Evolutionary conservation across 2,329 filamentous ascomycete genomes (phyloP).

Genomic region (Colletotrichum spaethianum): DNA sequence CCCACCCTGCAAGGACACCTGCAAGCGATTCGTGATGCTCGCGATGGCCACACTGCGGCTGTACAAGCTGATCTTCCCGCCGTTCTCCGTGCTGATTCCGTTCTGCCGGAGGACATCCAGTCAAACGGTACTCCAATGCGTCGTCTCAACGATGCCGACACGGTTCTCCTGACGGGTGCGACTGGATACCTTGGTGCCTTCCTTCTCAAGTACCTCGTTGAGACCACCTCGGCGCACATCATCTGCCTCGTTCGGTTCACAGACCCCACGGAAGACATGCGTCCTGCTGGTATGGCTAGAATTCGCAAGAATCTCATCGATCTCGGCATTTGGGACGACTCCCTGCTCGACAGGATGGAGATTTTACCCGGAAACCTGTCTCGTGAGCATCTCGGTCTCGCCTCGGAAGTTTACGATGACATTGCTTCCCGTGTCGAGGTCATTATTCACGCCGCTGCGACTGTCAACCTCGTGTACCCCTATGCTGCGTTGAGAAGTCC

Average conservation of each 20-base stretch:
- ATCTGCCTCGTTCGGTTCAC: constrained; percentile 82
- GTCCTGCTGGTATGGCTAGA: constrained; percentile 78
- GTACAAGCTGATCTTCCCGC: constrained; percentile 83
- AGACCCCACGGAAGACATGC: constrained; percentile 75
- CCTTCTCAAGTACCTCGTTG: constrained; percentile 77
- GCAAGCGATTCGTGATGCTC: constrained; percentile 77
- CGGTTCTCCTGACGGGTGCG: constrained; percentile 80
- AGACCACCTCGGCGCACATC: constrained; percentile 77
- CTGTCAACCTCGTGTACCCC: constrained; percentile 85
- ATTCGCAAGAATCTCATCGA: constrained; percentile 84
- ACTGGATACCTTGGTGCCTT: constrained; percentile 85
- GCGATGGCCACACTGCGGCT: constrained; percentile 80
- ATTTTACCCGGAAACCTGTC: constrained; percentile 82
- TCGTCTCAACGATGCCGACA: constrained; percentile 75
- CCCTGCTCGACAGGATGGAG: constrained; percentile 83
- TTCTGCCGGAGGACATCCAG: constrained; percentile 79
- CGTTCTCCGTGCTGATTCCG: constrained; percentile 76
- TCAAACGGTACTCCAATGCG: constrained; percentile 67
- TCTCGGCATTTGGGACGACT: constrained; percentile 82
- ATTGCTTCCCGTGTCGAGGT: constrained; percentile 78
- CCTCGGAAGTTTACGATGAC: constrained; percentile 74
- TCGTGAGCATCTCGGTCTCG: constrained; percentile 77
- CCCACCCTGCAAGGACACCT: constrained; percentile 82
- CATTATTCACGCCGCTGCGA: constrained; percentile 83
- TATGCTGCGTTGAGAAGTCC: constrained; percentile 82